These are phyloP conservation scores for Geosmithia flava DNA, from an alignment of 2,329 filamentous ascomycete genomes.

Conservation along the genomic window DNA sequence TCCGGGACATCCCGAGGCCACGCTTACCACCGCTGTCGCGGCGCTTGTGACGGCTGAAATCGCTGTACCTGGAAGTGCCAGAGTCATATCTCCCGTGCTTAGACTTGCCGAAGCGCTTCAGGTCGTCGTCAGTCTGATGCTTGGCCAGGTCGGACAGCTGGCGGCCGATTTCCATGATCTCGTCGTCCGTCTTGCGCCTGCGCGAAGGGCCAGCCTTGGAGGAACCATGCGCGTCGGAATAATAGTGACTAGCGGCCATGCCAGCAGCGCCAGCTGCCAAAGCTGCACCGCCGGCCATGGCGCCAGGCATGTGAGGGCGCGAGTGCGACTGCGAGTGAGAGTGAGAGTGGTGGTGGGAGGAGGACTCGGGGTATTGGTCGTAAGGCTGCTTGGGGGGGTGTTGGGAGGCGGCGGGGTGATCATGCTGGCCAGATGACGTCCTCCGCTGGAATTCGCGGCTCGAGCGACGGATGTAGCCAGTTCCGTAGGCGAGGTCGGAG, in stretches of 20 bases:
- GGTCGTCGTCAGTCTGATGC: constrained; percentile 36
- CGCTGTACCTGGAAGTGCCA: constrained; percentile 26
- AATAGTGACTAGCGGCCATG: constrained; percentile 1
- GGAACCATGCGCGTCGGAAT: not conserved
- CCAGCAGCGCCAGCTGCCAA: not conserved
- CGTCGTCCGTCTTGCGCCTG: constrained; percentile 28
- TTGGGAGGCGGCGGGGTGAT: not conserved
- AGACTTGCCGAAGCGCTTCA: constrained; percentile 22
- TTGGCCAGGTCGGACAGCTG: constrained; percentile 40
- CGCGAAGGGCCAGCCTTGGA: constrained; percentile 3
- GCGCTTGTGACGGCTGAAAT: constrained; percentile 24
- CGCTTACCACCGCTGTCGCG: constrained; percentile 10
- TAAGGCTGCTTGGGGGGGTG: not conserved
- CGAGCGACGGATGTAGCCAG: constrained; percentile 35
- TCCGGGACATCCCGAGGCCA: constrained; percentile 27
- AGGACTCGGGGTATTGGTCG: constrained; percentile 5
- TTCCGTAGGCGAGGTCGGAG: constrained; percentile 56
- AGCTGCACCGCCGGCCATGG: constrained; percentile 2
- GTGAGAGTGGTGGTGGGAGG: not conserved
- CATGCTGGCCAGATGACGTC: constrained; percentile 5
- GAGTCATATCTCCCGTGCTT: constrained; percentile 15
- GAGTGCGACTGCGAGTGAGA: not conserved
- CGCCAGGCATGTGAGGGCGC: not conserved
- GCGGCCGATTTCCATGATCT: constrained; percentile 43
- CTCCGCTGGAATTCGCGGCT: constrained; percentile 9